Evolutionary conservation across 768 basidiomycete species (phyloP).

Genomic region (Galerina sulciceps): DNA sequence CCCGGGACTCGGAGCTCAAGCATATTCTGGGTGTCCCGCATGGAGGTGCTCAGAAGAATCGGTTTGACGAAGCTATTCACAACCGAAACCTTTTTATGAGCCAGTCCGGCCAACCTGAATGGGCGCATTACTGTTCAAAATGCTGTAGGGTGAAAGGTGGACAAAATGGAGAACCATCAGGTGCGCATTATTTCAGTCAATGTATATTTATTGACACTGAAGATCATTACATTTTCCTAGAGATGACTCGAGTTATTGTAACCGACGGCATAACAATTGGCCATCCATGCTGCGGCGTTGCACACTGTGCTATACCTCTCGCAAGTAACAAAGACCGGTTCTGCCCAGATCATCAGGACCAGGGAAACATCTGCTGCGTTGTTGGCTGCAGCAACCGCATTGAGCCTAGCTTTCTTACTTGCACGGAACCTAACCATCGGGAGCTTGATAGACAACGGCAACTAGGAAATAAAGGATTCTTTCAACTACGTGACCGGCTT

Average conservation of each 20-base stretch:
- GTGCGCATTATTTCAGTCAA: background rate
- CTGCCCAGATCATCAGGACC: background rate
- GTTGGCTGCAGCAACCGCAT: background rate
- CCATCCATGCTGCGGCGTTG: slow-evolving; percentile 8
- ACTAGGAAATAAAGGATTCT: background rate
- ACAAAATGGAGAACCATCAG: background rate
- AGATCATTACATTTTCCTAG: background rate
- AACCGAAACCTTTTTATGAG: slow-evolving; percentile 3
- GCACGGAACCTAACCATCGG: background rate
- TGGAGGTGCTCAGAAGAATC: background rate
- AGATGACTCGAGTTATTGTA: background rate
- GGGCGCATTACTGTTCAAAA: slow-evolving; percentile 2
- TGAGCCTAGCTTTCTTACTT: background rate
- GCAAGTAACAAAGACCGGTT: slow-evolving; percentile 2
- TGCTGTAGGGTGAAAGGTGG: background rate
- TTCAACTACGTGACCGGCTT: slow-evolving; percentile 1
- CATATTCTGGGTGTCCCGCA: slow-evolving; percentile 1
- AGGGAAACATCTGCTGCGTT: background rate
- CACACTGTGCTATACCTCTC: slow-evolving; percentile 1
- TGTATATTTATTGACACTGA: too few relatives aligned
- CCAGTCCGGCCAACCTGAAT: slow-evolving; percentile 6
- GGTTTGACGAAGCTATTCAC: slow-evolving; percentile 1
- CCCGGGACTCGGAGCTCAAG: background rate
- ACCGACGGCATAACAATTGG: slow-evolving; percentile 17
- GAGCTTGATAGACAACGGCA: background rate